Evolutionary conservation across 331 rosid species (phyloP).

Genomic region (Spiraea crenata): DNA sequence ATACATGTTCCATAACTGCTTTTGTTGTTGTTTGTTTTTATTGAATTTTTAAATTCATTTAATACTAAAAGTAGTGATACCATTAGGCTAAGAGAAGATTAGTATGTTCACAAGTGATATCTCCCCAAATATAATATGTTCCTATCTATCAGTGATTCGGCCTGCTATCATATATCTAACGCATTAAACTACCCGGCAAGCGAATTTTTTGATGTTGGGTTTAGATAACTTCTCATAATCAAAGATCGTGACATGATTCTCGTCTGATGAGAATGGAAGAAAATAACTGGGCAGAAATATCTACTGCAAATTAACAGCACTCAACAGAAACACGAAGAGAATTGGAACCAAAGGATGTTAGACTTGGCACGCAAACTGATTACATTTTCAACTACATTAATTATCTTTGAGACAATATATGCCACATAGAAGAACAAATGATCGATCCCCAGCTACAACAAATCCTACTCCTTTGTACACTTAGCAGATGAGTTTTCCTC

Average conservation of each 20-base stretch:
- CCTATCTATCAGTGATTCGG: too few species aligned
- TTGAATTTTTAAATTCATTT: too few species aligned
- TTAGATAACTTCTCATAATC: too few species aligned
- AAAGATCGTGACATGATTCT: not conserved
- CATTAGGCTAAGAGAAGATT: too few species aligned
- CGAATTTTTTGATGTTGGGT: not conserved
- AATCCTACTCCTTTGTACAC: slow-evolving; percentile 64
- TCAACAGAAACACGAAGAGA: not conserved
- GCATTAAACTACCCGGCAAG: too few species aligned
- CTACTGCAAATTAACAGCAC: not conserved
- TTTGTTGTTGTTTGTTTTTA: too few species aligned
- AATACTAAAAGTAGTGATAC: too few species aligned
- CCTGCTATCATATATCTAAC: too few species aligned
- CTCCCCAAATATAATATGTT: too few species aligned
- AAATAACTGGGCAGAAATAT: not conserved
- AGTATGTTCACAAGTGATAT: too few species aligned
- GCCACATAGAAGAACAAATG: slow-evolving; percentile 2
- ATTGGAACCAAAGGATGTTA: not conserved
- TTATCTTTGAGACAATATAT: slow-evolving; percentile 4
- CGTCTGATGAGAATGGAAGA: not conserved
- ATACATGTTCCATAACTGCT: too few species aligned
- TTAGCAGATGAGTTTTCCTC: slow-evolving; percentile 31
- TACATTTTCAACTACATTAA: slow-evolving; percentile 18
- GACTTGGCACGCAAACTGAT: not conserved
- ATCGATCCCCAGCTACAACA: slow-evolving; percentile 29